phyloP scores from a whole-genome alignment of 1,139 yeast genomes.

The Hansenula anomala region DNA sequence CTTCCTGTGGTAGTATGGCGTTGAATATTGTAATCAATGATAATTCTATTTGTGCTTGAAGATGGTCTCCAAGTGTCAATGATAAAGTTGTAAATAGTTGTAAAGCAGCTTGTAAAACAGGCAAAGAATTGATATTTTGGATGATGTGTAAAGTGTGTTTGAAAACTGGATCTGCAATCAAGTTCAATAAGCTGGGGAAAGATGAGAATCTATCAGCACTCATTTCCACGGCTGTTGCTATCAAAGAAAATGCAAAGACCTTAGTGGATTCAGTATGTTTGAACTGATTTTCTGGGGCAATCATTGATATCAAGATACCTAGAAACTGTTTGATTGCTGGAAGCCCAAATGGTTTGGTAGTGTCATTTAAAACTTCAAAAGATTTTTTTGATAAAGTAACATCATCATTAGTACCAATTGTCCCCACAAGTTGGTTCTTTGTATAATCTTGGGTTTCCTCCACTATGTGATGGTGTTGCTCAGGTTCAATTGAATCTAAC shows the following conservation, averaged over 20 bases:
- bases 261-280: slow-evolving; percentile 88
- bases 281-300: slow-evolving; percentile 76
- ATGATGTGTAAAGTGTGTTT: slow-evolving; percentile 79
- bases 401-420: slow-evolving; percentile 28
- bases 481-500: slow-evolving; percentile 54
- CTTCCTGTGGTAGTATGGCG: slow-evolving; percentile 41
- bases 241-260: slow-evolving; percentile 71
- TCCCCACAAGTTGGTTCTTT: slow-evolving; percentile 27
- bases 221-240: slow-evolving; percentile 78
- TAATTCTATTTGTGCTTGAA: slow-evolving; percentile 66
- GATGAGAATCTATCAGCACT: slow-evolving; percentile 64
- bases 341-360: slow-evolving; percentile 28
- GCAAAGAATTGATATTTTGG: slow-evolving; percentile 61
- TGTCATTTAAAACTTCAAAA: slow-evolving; percentile 16
- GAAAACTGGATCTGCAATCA: slow-evolving; percentile 75
- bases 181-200: slow-evolving; percentile 61
- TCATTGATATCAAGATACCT: slow-evolving; percentile 74
- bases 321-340: slow-evolving; percentile 38
- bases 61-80: slow-evolving; percentile 49
- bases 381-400: slow-evolving; percentile 17
- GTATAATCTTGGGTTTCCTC: slow-evolving; percentile 31
- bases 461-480: slow-evolving; percentile 24
- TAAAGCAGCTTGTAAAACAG: slow-evolving; percentile 69
- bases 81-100: slow-evolving; percentile 69
- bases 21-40: slow-evolving; percentile 56